These are phyloP conservation scores for Ustilago nuda DNA, from an alignment of 1,284 basidiomycete genomes.

Conservation along the genomic window DNA sequence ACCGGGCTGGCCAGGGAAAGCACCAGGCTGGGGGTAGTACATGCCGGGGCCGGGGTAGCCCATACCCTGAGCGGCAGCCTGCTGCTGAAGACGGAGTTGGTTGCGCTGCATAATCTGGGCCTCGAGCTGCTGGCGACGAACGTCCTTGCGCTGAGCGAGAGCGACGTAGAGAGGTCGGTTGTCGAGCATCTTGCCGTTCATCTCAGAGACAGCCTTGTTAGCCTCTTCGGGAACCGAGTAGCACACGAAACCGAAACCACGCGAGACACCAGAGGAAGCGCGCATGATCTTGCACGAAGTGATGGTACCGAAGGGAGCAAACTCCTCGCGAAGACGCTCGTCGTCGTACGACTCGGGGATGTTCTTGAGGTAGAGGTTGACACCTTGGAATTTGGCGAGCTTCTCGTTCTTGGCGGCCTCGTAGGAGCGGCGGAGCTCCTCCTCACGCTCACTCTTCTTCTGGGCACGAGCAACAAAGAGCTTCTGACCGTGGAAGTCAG, in stretches of 20 bases:
- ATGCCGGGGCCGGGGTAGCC: slow-evolving; percentile 68
- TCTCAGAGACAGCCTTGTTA: slow-evolving; percentile 98
- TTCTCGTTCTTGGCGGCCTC: slow-evolving; percentile 97
- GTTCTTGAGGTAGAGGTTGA: slow-evolving; percentile 99
- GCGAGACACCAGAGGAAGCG: slow-evolving; percentile 80
- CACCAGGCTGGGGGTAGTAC: slow-evolving; percentile 68
- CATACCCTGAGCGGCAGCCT: slow-evolving; percentile 66
- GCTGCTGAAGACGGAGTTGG: slow-evolving; percentile 69
- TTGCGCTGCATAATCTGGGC: slow-evolving; percentile 76
- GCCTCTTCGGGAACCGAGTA: slow-evolving; percentile 99
- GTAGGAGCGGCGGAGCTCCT: slow-evolving; percentile 92
- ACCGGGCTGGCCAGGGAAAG: slow-evolving; percentile 66
- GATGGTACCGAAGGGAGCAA: slow-evolving; percentile 95
- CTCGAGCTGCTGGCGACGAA: slow-evolving; percentile 97
- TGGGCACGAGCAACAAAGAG: slow-evolving; percentile 97
- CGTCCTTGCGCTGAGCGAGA: slow-evolving; percentile 97
- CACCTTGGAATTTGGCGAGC: slow-evolving; percentile 96
- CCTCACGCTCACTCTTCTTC: slow-evolving; percentile 98
- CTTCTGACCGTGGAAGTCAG: slow-evolving; percentile 86
- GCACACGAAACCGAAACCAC: slow-evolving; percentile 99
- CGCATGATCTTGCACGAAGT: slow-evolving; percentile 99
- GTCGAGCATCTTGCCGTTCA: slow-evolving; percentile 99
- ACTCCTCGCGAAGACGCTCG: slow-evolving; percentile 74
- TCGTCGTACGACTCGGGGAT: slow-evolving; percentile 69
- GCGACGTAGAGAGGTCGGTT: slow-evolving; percentile 99